These are phyloP conservation scores for Phaeosphaeriaceae sp. DNA, from an alignment of 2,329 filamentous ascomycete genomes.

Conservation along the genomic window DNA sequence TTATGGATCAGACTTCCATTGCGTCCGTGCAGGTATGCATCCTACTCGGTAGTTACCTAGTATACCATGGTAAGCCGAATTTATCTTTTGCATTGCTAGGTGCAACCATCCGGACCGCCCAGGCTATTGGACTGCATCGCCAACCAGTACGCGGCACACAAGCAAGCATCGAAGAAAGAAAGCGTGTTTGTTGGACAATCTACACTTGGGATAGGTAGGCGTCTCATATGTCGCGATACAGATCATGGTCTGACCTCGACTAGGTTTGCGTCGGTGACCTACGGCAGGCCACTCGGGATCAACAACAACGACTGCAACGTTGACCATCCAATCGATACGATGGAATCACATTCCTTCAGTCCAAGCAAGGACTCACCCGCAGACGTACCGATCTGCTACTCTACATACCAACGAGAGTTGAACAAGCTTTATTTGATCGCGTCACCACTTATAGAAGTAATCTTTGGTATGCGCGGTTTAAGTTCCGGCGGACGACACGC, in stretches of 20 bases:
- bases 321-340: constrained; percentile 43
- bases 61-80: constrained; percentile 54
- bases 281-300: constrained; percentile 52
- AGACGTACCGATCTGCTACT: constrained; percentile 14
- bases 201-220: constrained; percentile 51
- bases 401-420: constrained; percentile 28
- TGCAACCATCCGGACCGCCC: constrained; percentile 48
- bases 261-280: constrained; percentile 51
- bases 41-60: constrained; percentile 51
- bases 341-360: constrained; percentile 41
- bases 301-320: constrained; percentile 53
- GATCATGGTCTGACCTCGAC: neutral
- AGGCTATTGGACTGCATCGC: constrained; percentile 46
- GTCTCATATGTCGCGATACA: too few species aligned
- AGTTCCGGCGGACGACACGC: constrained; percentile 11
- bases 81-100: constrained; percentile 50
- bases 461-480: constrained; percentile 28
- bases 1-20: constrained; percentile 53
- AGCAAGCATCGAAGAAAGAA: constrained; percentile 43
- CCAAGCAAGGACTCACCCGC: neutral
- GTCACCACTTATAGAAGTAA: constrained; percentile 40
- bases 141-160: constrained; percentile 32
- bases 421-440: constrained; percentile 39
- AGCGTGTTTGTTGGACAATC: constrained; percentile 53
- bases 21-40: constrained; percentile 50